Evolutionary conservation across 2,329 filamentous ascomycete genomes (phyloP).

Genomic region (Pestalotiopsis sp.): DNA sequence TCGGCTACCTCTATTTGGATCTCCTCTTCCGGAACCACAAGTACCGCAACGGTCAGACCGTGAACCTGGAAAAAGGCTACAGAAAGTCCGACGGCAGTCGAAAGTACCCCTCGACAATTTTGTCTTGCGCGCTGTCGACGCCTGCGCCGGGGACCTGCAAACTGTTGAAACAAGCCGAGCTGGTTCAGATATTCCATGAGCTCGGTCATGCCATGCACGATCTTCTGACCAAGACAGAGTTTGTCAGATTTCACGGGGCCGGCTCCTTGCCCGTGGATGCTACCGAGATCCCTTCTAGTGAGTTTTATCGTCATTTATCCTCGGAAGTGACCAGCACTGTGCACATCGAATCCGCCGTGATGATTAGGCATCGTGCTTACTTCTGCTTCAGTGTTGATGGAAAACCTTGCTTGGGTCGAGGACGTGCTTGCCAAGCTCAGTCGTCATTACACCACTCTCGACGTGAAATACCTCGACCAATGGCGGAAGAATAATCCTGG

Average conservation of each 20-base stretch:
- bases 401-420: not conserved
- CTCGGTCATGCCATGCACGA: slow-evolving; percentile 26
- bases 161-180: slow-evolving; percentile 58
- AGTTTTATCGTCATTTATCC: not conserved
- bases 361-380: not conserved
- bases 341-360: not conserved
- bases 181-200: slow-evolving; percentile 49
- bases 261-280: not conserved
- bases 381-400: not conserved
- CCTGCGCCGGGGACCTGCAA: slow-evolving; percentile 48
- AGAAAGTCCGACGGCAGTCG: not conserved
- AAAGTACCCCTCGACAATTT: not conserved
- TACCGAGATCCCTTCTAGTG: not conserved
- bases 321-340: not conserved
- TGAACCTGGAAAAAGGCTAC: slow-evolving; percentile 47
- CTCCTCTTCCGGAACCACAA: slow-evolving; percentile 57
- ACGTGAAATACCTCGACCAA: not conserved
- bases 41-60: slow-evolving; percentile 58
- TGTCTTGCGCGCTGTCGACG: not conserved
- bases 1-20: slow-evolving; percentile 59
- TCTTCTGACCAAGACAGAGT: not conserved
- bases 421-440: not conserved
- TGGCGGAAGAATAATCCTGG: not conserved
- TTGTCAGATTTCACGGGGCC: not conserved
- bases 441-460: not conserved